Evolutionary conservation across 257 asterid species (phyloP).

Genomic region (Linaria vulgaris): DNA sequence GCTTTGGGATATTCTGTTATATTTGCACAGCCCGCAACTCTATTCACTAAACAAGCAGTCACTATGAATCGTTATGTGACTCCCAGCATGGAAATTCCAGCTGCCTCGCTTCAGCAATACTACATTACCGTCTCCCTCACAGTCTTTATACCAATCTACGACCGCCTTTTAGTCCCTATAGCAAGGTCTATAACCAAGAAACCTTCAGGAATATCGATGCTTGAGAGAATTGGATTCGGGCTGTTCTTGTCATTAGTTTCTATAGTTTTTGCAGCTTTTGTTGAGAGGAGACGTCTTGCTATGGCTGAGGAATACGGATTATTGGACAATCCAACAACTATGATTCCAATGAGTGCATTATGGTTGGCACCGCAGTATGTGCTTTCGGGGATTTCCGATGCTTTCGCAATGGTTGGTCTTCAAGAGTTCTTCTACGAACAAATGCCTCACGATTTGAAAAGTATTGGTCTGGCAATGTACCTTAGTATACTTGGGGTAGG

Average conservation of each 20-base stretch:
- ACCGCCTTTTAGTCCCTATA: slow-evolving; percentile 39
- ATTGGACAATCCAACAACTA: slow-evolving; percentile 39
- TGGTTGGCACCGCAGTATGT: slow-evolving; percentile 61
- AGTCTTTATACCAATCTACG: slow-evolving; percentile 38
- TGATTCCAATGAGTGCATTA: slow-evolving; percentile 64
- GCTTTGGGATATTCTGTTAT: slow-evolving; percentile 31
- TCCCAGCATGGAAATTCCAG: slow-evolving; percentile 25
- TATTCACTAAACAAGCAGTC: slow-evolving; percentile 36
- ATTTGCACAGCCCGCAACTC: slow-evolving; percentile 31
- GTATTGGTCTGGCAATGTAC: slow-evolving; percentile 40
- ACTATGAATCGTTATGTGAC: slow-evolving; percentile 30
- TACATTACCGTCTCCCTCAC: slow-evolving; percentile 22
- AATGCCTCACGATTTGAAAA: slow-evolving; percentile 41
- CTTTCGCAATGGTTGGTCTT: slow-evolving; percentile 44
- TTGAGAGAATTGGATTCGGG: slow-evolving; percentile 54
- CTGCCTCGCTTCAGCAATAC: slow-evolving; percentile 34
- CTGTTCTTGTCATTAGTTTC: slow-evolving; percentile 38
- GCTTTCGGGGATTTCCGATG: slow-evolving; percentile 41
- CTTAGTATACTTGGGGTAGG: slow-evolving; percentile 50
- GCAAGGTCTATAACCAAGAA: slow-evolving; percentile 44
- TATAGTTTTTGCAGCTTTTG: slow-evolving; percentile 53
- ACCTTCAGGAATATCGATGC: slow-evolving; percentile 57
- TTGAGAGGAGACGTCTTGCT: slow-evolving; percentile 47
- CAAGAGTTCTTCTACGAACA: slow-evolving; percentile 60
- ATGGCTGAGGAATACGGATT: slow-evolving; percentile 44